Evolutionary conservation across 371 early-diverging fungal genomes (phyloP).

Genomic region (Mucor lusitanicus): DNA sequence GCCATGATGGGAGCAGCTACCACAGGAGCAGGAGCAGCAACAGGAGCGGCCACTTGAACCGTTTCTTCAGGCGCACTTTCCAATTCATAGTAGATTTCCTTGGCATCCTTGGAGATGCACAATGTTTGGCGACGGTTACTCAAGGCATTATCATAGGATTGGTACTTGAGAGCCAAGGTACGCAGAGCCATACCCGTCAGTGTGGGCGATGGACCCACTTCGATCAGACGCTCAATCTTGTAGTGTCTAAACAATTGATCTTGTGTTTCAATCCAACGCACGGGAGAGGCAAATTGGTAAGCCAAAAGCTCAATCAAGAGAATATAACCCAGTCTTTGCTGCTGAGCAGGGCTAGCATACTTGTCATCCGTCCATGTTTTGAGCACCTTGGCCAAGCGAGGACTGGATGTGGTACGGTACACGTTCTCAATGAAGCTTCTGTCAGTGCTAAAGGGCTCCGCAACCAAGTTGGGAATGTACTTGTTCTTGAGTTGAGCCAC

Average conservation of each 20-base stretch:
- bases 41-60: slow-evolving; percentile 43
- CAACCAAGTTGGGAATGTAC: slow-evolving; percentile 97
- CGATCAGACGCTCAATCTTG: slow-evolving; percentile 86
- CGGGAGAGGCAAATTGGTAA: slow-evolving; percentile 93
- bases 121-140: slow-evolving; percentile 86
- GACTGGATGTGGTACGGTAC: slow-evolving; percentile 74
- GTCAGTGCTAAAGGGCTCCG: slow-evolving; percentile 82
- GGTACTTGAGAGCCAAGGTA: slow-evolving; percentile 95
- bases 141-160: slow-evolving; percentile 93
- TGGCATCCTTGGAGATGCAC: slow-evolving; percentile 84
- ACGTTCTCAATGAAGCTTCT: slow-evolving; percentile 83
- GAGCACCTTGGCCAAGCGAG: slow-evolving; percentile 74
- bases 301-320: slow-evolving; percentile 91
- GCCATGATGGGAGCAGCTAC: slow-evolving; percentile 38
- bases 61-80: slow-evolving; percentile 62
- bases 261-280: slow-evolving; percentile 98
- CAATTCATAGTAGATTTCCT: slow-evolving; percentile 92
- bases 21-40: slow-evolving; percentile 45
- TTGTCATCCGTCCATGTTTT: slow-evolving; percentile 81
- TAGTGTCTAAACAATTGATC: slow-evolving; percentile 84
- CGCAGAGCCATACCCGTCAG: slow-evolving; percentile 92
- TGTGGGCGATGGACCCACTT: slow-evolving; percentile 91
- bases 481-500: slow-evolving; percentile 75
- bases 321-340: slow-evolving; percentile 87
- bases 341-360: slow-evolving; percentile 69